Percentiles rank a stretch among this genome's conserved stretches.
Evolutionary conservation across 129 eudicot species (phyloP).

Genomic region (Lactuca saligna): DNA sequence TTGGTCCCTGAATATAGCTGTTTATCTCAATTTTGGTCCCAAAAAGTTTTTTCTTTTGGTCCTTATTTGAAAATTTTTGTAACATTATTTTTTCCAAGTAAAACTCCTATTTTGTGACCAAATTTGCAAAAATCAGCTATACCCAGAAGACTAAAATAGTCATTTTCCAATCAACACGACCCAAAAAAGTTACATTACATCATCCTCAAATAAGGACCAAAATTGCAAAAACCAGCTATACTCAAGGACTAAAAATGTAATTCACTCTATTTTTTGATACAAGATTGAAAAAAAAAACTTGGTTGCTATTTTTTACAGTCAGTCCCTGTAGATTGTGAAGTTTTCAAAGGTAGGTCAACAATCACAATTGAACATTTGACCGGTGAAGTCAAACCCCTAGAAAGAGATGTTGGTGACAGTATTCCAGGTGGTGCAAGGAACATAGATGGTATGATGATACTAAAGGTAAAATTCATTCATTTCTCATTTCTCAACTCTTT

Average conservation of each 20-base stretch:
- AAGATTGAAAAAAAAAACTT: conserved; percentile 7
- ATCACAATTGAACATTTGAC: conserved; percentile 94
- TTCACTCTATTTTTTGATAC: not conserved
- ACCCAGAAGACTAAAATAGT: not conserved
- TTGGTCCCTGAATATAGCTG: too few species aligned
- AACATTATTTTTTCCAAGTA: too few species aligned
- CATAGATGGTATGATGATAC: conserved; percentile 94
- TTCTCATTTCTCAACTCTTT: conserved; percentile 3
- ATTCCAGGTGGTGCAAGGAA: conserved; percentile 98
- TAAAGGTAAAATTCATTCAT: conserved; percentile 54
- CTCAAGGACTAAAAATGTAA: not conserved
- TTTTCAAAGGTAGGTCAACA: conserved; percentile 84
- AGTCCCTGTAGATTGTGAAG: conserved; percentile 97
- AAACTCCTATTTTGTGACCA: too few species aligned
- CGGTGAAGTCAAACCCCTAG: conserved; percentile 95
- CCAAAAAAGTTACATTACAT: not conserved
- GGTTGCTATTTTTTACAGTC: conserved; percentile 61
- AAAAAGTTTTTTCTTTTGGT: too few species aligned
- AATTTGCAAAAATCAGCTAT: not conserved
- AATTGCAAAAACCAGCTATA: too few species aligned
- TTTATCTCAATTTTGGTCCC: too few species aligned
- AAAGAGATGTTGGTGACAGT: conserved; percentile 71
- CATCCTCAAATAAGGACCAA: not conserved
- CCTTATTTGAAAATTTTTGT: too few species aligned
- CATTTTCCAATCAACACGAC: not conserved